These are phyloP conservation scores for Erodium moschatum DNA, from an alignment of 441 rosid genomes.

Conservation along the genomic window DNA sequence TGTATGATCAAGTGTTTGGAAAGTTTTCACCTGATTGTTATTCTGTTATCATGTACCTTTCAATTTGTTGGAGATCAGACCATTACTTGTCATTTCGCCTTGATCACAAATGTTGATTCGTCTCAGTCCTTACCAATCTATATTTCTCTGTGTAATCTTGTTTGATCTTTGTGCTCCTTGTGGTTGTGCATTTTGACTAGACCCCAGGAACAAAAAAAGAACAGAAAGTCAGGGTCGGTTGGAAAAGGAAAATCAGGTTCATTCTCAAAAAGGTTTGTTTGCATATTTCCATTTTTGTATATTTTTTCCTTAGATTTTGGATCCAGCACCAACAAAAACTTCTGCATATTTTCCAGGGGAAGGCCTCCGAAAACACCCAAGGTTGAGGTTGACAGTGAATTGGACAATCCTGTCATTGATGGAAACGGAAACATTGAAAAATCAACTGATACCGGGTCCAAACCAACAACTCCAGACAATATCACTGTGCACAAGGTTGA, in stretches of 20 bases:
- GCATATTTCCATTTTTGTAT: not conserved
- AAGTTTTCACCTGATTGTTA: too few relatives aligned
- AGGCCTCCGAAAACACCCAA: slow-evolving; percentile 13
- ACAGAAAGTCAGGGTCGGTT: slow-evolving; percentile 12
- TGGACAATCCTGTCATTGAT: not conserved
- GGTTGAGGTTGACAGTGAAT: slow-evolving; percentile 11
- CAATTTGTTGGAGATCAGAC: not conserved
- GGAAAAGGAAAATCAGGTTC: slow-evolving; percentile 18
- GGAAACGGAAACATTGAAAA: not conserved
- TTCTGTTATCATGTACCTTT: not conserved
- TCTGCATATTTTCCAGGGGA: slow-evolving; percentile 23
- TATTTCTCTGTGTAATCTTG: not conserved
- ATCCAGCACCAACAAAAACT: slow-evolving; percentile 10
- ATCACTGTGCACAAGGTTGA: not conserved
- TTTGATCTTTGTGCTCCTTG: slow-evolving; percentile 5
- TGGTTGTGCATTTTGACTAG: slow-evolving; percentile 9
- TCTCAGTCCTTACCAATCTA: not conserved
- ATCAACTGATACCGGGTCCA: not conserved
- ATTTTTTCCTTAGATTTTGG: not conserved
- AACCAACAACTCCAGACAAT: not conserved
- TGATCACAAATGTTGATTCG: not conserved
- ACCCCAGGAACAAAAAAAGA: not conserved
- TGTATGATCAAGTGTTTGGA: not conserved
- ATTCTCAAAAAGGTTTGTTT: slow-evolving; percentile 28
- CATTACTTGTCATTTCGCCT: not conserved